Percentiles rank a stretch among this genome's conserved stretches.
These are phyloP conservation scores for Allomyces javanicus DNA, from an alignment of 192 early-diverging fungal species.

Conservation along the genomic window DNA sequence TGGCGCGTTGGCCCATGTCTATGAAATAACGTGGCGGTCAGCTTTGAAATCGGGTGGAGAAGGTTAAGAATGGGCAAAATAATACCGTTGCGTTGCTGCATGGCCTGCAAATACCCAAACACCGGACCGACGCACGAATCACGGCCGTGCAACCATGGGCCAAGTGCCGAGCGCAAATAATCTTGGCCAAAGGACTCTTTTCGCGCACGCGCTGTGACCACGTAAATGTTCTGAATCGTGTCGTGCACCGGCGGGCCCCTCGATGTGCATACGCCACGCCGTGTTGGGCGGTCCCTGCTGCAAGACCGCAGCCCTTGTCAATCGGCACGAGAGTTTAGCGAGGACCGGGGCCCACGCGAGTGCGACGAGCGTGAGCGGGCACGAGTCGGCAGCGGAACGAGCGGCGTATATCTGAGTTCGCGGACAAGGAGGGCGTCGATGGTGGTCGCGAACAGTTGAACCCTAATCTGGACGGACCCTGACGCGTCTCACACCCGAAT, in stretches of 20 bases:
- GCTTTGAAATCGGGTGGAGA: no score
- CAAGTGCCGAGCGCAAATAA: conserved; percentile 9
- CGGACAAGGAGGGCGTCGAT: no score
- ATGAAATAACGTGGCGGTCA: no score
- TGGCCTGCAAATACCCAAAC: conserved; percentile 27
- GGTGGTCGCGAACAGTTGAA: no score
- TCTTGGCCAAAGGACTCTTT: conserved; percentile 1
- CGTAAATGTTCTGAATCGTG: conserved; percentile 61
- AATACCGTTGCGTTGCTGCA: no score
- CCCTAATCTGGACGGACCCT: no score
- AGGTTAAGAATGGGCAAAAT: no score
- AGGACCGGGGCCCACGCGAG: conserved; percentile 49
- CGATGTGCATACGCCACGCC: conserved; percentile 41
- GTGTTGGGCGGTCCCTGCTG: conserved; percentile 18
- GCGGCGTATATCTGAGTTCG: no score
- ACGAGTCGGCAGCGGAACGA: no score
- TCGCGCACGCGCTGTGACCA: conserved; percentile 52
- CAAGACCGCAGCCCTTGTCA: conserved; percentile 33
- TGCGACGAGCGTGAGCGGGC: conserved; percentile 41
- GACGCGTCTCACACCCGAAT: no score
- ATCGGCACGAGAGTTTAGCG: conserved; percentile 30
- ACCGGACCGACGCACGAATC: conserved; percentile 18
- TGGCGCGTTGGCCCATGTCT: conserved; percentile 31
- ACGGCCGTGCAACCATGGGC: conserved; percentile 18
- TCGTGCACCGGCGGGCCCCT: conserved; percentile 56